phyloP scores from a whole-genome alignment of 306 rosid species.

The Dalbergia oliveri region DNA sequence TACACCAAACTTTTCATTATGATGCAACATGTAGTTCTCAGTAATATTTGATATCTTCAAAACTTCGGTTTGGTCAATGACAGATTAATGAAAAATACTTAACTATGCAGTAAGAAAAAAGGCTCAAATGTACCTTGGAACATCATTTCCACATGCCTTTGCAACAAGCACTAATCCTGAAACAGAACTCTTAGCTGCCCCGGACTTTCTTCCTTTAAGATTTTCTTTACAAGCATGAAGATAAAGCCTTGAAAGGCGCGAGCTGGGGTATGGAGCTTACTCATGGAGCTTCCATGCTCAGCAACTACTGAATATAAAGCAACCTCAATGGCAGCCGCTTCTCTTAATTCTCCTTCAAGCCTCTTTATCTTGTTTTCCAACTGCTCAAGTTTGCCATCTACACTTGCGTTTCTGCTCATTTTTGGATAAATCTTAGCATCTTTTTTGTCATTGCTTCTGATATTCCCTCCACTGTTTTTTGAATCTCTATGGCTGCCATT shows the following conservation, averaged over 20 bases:
- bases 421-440: constrained; percentile 63
- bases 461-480: constrained; percentile 43
- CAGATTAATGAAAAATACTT: background rate
- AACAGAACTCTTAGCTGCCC: constrained; percentile 80
- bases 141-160: constrained; percentile 94
- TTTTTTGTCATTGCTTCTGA: constrained; percentile 51
- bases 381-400: constrained; percentile 67
- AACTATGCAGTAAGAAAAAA: constrained; percentile 13
- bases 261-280: constrained; percentile 89
- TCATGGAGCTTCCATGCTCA: constrained; percentile 85
- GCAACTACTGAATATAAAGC: constrained; percentile 83
- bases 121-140: constrained; percentile 70
- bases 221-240: constrained; percentile 75
- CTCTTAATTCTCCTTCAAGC: constrained; percentile 91
- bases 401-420: constrained; percentile 62
- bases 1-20: constrained; percentile 7
- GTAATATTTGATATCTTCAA: constrained; percentile 13
- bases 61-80: constrained; percentile 8
- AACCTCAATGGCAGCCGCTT: constrained; percentile 88
- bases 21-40: constrained; percentile 16
- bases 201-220: constrained; percentile 61
- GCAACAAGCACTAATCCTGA: constrained; percentile 82
- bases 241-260: constrained; percentile 87
- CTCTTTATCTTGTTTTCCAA: constrained; percentile 71
- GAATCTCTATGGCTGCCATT: constrained; percentile 46